phyloP scores from a whole-genome alignment of 2,329 filamentous ascomycete species.

The Xylaria sp. region DNA sequence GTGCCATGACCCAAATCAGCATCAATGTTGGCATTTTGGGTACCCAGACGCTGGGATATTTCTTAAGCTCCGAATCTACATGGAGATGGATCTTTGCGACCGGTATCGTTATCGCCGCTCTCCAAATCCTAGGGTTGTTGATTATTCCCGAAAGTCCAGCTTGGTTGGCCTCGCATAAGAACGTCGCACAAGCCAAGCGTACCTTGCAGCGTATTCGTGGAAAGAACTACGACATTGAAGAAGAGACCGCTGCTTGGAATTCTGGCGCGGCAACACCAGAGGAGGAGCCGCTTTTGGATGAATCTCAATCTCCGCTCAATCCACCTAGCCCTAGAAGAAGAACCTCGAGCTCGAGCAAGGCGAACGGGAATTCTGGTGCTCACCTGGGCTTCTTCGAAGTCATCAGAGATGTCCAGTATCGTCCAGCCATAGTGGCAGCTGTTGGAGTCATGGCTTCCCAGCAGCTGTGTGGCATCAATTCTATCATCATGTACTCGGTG shows the following conservation, averaged over 20 bases:
- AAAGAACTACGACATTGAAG: conserved; percentile 67
- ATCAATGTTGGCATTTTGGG: conserved; percentile 89
- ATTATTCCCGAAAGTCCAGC: conserved; percentile 86
- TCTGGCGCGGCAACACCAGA: conserved; percentile 56
- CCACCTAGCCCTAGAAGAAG: conserved; percentile 34
- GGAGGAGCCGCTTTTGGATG: conserved; percentile 70
- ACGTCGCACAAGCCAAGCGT: conserved; percentile 64
- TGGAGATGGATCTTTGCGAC: conserved; percentile 85
- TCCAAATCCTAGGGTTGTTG: conserved; percentile 73
- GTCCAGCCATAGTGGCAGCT: conserved; percentile 79
- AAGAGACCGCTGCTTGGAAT: conserved; percentile 72
- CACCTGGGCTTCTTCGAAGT: conserved; percentile 70
- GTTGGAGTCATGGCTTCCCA: conserved; percentile 92
- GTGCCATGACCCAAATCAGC: conserved; percentile 86
- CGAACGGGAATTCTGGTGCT: conserved; percentile 32
- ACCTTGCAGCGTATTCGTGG: conserved; percentile 80
- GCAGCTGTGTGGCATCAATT: conserved; percentile 94
- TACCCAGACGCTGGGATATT: conserved; percentile 85
- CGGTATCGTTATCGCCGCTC: conserved; percentile 70
- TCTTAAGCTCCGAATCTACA: conserved; percentile 76
- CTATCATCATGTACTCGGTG: conserved; percentile 98
- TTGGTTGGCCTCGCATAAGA: conserved; percentile 78
- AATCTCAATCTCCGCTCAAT: conserved; percentile 35
- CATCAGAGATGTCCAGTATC: conserved; percentile 68
- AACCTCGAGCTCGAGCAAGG: conserved; percentile 33